Evolutionary conservation across 2,329 filamentous ascomycete genomes (phyloP).

Genomic region (Epicoccum sorghinum): DNA sequence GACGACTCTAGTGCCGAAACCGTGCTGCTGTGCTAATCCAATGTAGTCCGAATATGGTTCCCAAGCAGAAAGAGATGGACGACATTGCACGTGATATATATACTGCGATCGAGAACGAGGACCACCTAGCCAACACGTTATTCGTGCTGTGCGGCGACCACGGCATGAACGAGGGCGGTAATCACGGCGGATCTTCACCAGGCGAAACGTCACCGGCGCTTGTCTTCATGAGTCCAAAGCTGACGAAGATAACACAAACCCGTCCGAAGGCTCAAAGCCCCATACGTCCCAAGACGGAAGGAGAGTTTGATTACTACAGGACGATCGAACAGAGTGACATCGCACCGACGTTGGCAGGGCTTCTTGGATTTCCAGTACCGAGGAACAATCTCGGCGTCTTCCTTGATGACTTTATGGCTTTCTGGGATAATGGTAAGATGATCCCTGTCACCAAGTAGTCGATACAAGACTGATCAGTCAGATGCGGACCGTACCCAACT

Average conservation of each 20-base stretch:
- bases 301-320: conserved; percentile 83
- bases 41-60: conserved; percentile 81
- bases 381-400: conserved; percentile 90
- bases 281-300: conserved; percentile 54
- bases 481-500: conserved; percentile 66
- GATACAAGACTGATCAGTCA: conserved; percentile 31
- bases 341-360: conserved; percentile 82
- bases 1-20: conserved; percentile 17
- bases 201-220: conserved; percentile 94
- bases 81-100: conserved; percentile 78
- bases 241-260: conserved; percentile 61
- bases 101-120: conserved; percentile 70
- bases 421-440: conserved; percentile 75
- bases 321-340: conserved; percentile 94
- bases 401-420: conserved; percentile 75
- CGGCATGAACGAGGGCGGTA: conserved; percentile 99
- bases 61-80: conserved; percentile 96
- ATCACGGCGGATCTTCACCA: conserved; percentile 91
- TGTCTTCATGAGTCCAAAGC: conserved; percentile 86
- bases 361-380: conserved; percentile 86
- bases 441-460: conserved; percentile 14
- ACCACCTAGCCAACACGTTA: conserved; percentile 77
- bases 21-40: conserved; percentile 16
- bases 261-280: conserved; percentile 55
- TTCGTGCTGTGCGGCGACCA: conserved; percentile 92